A percentile compares a stretch with the other conserved stretches of the same genome.
Evolutionary conservation across 768 basidiomycete genomes (phyloP).

Genomic region (Podaxis sp.): DNA sequence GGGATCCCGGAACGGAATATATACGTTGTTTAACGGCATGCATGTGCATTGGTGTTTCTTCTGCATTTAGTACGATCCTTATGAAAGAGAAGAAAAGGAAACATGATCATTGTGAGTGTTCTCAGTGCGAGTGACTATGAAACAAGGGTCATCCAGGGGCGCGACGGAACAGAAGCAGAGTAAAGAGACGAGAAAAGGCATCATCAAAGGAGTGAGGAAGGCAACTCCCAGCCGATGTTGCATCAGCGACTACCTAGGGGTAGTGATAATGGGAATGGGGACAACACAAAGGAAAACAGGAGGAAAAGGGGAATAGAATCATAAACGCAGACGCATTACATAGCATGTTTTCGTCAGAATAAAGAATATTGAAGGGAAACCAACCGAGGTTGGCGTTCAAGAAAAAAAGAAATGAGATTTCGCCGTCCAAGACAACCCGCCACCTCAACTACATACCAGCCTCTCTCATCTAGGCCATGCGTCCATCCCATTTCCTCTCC

Average conservation of each 20-base stretch:
- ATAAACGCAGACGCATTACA: neutral
- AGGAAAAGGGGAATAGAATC: slow-evolving; percentile 8
- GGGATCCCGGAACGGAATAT: neutral
- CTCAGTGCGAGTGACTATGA: slow-evolving; percentile 2
- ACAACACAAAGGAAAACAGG: neutral
- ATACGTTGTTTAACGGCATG: neutral
- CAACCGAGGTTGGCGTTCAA: slow-evolving; percentile 5
- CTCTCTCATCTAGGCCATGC: slow-evolving; percentile 63
- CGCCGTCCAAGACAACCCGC: neutral
- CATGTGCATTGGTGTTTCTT: neutral
- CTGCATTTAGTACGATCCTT: neutral
- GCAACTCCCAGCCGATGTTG: neutral
- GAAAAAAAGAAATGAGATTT: slow-evolving; percentile 1
- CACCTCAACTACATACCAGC: neutral
- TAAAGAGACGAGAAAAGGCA: neutral
- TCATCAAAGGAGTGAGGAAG: neutral
- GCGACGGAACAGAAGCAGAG: neutral
- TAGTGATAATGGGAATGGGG: neutral
- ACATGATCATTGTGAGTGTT: slow-evolving; percentile 4
- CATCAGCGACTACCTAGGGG: neutral
- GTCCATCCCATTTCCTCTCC: slow-evolving; percentile 66
- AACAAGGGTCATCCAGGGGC: slow-evolving; percentile 4
- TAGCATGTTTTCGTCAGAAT: slow-evolving; percentile 1
- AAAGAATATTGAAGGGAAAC: slow-evolving; percentile 7
- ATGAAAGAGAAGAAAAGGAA: neutral